phyloP scores from a whole-genome alignment of 768 basidiomycete genomes.

The Rubroboletus satanas region DNA sequence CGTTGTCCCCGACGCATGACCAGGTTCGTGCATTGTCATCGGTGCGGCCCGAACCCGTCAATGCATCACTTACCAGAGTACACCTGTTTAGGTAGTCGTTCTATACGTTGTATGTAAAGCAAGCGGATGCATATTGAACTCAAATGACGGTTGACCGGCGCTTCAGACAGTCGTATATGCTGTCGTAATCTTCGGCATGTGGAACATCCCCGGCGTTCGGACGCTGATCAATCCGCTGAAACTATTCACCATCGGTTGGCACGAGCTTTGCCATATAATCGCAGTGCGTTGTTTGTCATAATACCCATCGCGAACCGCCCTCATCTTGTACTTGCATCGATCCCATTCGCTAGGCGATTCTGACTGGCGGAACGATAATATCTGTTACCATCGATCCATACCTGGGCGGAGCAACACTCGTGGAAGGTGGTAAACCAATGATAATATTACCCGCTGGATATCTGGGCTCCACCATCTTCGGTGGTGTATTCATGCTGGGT shows the following conservation, averaged over 20 bases:
- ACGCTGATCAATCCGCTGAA: constrained; percentile 81
- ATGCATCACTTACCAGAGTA: constrained; percentile 20
- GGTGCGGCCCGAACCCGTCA: constrained; percentile 15
- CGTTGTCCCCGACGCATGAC: constrained; percentile 63
- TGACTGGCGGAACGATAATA: constrained; percentile 74
- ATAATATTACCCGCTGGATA: constrained; percentile 78
- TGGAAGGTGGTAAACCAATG: constrained; percentile 71
- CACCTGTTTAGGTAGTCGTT: constrained; percentile 55
- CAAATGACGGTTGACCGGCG: constrained; percentile 5
- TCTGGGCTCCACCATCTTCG: constrained; percentile 76
- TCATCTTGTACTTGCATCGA: constrained; percentile 6
- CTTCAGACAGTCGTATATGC: constrained; percentile 76
- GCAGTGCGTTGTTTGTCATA: constrained; percentile 47
- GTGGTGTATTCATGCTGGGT: constrained; percentile 77
- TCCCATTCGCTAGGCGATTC: constrained; percentile 51
- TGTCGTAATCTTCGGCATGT: constrained; percentile 82
- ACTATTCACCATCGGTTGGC: constrained; percentile 84
- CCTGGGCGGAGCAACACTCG: constrained; percentile 57
- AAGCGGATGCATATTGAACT: constrained; percentile 8
- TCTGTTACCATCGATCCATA: constrained; percentile 84
- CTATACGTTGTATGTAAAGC: constrained; percentile 64
- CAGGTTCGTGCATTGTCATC: constrained; percentile 47
- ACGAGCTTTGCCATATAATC: constrained; percentile 81
- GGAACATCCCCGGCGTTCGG: constrained; percentile 80
- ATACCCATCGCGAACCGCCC: constrained; percentile 1